Evolutionary conservation across 2,329 filamentous ascomycete genomes (phyloP).

Genomic region (Colletotrichum limetticola): DNA sequence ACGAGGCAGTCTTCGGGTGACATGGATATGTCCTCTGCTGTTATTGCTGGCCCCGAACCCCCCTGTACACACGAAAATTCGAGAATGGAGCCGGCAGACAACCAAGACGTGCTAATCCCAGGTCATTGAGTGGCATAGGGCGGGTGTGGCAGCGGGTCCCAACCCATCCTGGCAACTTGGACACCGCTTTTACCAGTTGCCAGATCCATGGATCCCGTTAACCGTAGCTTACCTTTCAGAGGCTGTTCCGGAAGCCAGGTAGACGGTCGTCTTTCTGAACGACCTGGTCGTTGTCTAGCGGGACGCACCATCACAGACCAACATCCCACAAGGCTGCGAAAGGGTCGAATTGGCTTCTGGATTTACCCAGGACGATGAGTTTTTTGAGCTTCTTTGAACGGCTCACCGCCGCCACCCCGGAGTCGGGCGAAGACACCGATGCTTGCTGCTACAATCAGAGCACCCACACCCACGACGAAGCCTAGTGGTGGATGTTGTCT

Average conservation of each 20-base stretch:
- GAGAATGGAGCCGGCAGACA: conserved; percentile 29
- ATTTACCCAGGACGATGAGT: neutral
- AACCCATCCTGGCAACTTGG: conserved; percentile 21
- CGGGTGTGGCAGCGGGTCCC: conserved; percentile 31
- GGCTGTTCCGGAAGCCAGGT: conserved; percentile 32
- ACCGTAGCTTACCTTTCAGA: conserved; percentile 16
- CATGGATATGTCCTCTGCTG: conserved; percentile 32
- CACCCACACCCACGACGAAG: conserved; percentile 9
- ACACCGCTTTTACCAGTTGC: conserved; percentile 35
- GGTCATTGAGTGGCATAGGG: conserved; percentile 25
- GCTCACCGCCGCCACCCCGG: neutral
- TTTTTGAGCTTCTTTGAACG: neutral
- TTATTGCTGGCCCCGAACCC: conserved; percentile 24
- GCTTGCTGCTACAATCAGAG: neutral
- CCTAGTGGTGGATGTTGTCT: conserved; percentile 7
- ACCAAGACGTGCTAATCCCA: conserved; percentile 30
- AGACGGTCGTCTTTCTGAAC: conserved; percentile 26
- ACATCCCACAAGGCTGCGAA: conserved; percentile 7
- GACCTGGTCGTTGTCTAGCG: conserved; percentile 15
- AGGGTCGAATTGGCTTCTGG: neutral
- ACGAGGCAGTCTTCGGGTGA: conserved; percentile 30
- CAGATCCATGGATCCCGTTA: conserved; percentile 28
- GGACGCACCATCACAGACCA: conserved; percentile 20
- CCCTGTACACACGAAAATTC: conserved; percentile 32
- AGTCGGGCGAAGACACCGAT: neutral